Percentiles rank a stretch among this genome's conserved stretches.
phyloP scores from a whole-genome alignment of 2,329 filamentous ascomycete genomes.

The Ophioceras dolichostomum region DNA sequence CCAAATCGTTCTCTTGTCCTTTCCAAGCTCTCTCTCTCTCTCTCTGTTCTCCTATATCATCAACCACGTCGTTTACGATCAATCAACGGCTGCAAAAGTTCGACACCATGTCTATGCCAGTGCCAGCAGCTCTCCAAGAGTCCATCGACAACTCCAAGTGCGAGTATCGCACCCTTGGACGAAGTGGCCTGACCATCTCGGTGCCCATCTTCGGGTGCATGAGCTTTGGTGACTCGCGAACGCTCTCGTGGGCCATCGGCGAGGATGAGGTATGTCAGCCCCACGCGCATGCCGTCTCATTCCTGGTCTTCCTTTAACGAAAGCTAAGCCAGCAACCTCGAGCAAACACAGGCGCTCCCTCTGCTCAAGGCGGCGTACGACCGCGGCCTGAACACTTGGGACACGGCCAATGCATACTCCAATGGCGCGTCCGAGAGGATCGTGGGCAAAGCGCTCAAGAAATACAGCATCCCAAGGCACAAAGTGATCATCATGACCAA shows the following conservation, averaged over 20 bases:
- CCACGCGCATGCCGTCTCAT: background rate
- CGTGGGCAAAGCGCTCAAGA: constrained; percentile 44
- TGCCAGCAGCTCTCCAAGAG: constrained; percentile 14
- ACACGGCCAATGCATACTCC: constrained; percentile 41
- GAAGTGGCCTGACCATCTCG: constrained; percentile 49
- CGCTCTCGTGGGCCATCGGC: constrained; percentile 42
- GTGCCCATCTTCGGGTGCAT: constrained; percentile 53
- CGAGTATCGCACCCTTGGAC: constrained; percentile 42
- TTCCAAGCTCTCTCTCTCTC: background rate
- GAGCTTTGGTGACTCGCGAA: constrained; percentile 42
- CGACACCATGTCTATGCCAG: constrained; percentile 2
- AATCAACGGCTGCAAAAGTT: too few species aligned
- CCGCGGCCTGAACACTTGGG: constrained; percentile 44
- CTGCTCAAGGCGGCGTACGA: constrained; percentile 51
- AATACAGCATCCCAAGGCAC: constrained; percentile 41
- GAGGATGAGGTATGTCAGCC: constrained; percentile 34
- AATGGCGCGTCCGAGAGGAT: constrained; percentile 41
- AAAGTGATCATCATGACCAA: constrained; percentile 49
- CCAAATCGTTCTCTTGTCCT: too few species aligned
- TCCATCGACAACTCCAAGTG: constrained; percentile 28
- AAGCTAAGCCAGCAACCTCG: too few species aligned
- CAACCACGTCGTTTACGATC: too few species aligned
- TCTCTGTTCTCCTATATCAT: too few species aligned
- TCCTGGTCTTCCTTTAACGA: too few species aligned
- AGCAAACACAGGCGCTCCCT: constrained; percentile 33